phyloP scores from a whole-genome alignment of 768 basidiomycete species.

The Cyathus striatus region DNA sequence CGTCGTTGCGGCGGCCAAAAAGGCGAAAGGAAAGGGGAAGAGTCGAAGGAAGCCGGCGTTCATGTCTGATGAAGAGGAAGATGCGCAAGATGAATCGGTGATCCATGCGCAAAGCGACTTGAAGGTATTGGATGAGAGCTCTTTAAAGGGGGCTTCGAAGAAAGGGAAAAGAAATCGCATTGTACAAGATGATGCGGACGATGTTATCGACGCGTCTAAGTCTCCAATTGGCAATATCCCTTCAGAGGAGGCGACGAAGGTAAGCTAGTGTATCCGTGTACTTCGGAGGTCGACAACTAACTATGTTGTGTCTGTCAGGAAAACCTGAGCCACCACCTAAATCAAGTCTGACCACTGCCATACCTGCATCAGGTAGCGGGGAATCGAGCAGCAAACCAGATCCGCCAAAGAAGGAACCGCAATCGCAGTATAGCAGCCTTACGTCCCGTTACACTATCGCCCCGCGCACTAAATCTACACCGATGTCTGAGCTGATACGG shows the following conservation, averaged over 20 bases:
- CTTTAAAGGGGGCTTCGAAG: conserved; percentile 9
- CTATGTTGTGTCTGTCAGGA: too few species aligned
- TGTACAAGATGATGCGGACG: conserved; percentile 3
- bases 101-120: conserved; percentile 1
- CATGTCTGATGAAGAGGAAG: neutral
- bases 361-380: conserved; percentile 9
- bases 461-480: conserved; percentile 44
- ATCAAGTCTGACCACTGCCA: conserved; percentile 2
- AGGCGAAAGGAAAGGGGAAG: conserved; percentile 1
- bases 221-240: too few species aligned
- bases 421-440: conserved; percentile 14
- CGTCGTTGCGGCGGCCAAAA: conserved; percentile 1
- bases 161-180: neutral
- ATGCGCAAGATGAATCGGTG: neutral
- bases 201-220: too few species aligned
- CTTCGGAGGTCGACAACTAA: too few species aligned
- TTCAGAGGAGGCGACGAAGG: too few species aligned
- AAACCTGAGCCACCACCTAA: conserved; percentile 14
- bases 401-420: conserved; percentile 13
- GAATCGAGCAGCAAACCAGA: too few species aligned
- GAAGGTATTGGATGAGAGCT: conserved; percentile 6
- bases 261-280: too few species aligned
- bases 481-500: conserved; percentile 74
- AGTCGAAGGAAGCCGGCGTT: neutral
- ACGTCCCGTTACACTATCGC: conserved; percentile 41